These are phyloP conservation scores for Phytophthora chlamydospora DNA, from an alignment of 352 stramenopile species.

Conservation along the genomic window DNA sequence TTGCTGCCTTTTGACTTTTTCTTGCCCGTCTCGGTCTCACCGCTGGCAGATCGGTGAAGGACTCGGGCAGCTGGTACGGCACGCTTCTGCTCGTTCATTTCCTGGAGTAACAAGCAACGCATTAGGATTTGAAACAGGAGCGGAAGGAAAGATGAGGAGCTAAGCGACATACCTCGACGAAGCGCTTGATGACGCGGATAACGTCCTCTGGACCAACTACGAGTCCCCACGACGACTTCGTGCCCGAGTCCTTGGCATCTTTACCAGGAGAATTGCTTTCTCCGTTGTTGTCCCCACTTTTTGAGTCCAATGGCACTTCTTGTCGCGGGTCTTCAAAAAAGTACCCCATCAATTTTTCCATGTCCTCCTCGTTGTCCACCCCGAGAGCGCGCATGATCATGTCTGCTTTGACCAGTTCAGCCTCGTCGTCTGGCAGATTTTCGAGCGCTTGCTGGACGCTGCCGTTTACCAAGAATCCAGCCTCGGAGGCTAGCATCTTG, in stretches of 20 bases:
- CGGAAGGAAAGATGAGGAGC: not conserved
- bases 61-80: constrained; percentile 53
- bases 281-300: constrained; percentile 25
- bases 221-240: constrained; percentile 50
- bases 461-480: constrained; percentile 88
- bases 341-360: constrained; percentile 81
- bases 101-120: constrained; percentile 34
- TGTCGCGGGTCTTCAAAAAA: constrained; percentile 78
- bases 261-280: constrained; percentile 7
- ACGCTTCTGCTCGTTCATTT: constrained; percentile 76
- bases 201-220: constrained; percentile 87
- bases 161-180: constrained; percentile 78
- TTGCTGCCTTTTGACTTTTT: constrained; percentile 27
- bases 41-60: constrained; percentile 38
- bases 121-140: not conserved
- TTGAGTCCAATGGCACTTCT: constrained; percentile 51
- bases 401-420: constrained; percentile 86
- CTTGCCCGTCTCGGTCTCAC: constrained; percentile 31
- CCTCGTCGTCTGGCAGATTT: constrained; percentile 70
- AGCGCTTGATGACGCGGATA: constrained; percentile 85
- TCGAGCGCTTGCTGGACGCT: constrained; percentile 84
- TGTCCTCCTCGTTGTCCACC: constrained; percentile 86
- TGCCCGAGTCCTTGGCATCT: constrained; percentile 11
- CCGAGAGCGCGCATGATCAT: constrained; percentile 89
- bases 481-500: constrained; percentile 83